A percentile compares a stretch with the other conserved stretches of the same genome.
These are phyloP conservation scores for Incumbomyces delicatus DNA, from an alignment of 2,329 filamentous ascomycete species.

Conservation along the genomic window DNA sequence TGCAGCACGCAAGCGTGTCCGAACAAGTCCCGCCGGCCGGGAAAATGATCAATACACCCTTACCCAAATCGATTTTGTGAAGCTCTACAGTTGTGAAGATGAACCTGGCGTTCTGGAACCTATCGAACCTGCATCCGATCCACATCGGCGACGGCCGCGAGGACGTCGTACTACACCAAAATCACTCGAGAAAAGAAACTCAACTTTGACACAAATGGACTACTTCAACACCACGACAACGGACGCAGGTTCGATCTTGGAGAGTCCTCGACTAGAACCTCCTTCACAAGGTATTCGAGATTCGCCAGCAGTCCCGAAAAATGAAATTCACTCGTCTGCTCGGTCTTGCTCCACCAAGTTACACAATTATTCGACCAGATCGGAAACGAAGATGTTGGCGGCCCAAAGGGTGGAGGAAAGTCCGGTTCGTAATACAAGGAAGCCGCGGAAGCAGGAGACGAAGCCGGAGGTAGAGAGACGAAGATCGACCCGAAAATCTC, in stretches of 20 bases:
- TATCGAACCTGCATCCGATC: too few relatives aligned
- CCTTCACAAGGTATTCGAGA: constrained; percentile 7
- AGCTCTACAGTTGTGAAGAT: constrained; percentile 4
- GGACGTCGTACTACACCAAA: background rate
- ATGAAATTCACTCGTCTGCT: too few relatives aligned
- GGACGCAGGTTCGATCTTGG: background rate
- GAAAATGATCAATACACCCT: constrained; percentile 15
- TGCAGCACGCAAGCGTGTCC: constrained; percentile 10
- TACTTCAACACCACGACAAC: constrained; percentile 12
- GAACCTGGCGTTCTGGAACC: constrained; percentile 1
- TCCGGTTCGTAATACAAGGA: too few relatives aligned
- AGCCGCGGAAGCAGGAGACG: too few relatives aligned
- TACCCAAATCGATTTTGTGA: constrained; percentile 19
- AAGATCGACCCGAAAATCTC: too few relatives aligned
- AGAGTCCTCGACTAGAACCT: background rate
- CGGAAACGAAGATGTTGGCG: too few relatives aligned
- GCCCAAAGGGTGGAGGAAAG: too few relatives aligned
- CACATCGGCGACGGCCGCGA: background rate
- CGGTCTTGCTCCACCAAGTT: too few relatives aligned
- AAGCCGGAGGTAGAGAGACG: too few relatives aligned
- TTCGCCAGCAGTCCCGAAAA: background rate
- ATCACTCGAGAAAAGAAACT: constrained; percentile 12
- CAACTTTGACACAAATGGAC: constrained; percentile 22
- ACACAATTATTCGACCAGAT: too few relatives aligned
- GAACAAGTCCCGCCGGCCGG: constrained; percentile 6